Percentiles rank a stretch among this genome's conserved stretches.
Conservation (phyloP, 2,329 filamentous ascomycete genomes). For the Arthrobotrys musiformis region DNA sequence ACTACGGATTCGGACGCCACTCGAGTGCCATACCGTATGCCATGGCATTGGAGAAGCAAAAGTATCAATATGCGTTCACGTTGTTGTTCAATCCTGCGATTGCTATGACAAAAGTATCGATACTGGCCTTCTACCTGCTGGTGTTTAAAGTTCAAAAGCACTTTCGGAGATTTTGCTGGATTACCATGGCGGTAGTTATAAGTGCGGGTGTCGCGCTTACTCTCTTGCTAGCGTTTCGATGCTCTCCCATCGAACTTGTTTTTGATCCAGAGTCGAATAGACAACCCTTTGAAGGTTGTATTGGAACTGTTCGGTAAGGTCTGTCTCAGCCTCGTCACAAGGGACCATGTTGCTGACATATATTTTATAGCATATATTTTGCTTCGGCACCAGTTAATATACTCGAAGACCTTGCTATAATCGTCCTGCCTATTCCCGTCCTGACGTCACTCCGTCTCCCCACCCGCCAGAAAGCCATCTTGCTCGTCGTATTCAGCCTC, state of each 20-base stretch:
- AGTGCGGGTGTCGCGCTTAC: constrained; percentile 81
- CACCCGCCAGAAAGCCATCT: constrained; percentile 83
- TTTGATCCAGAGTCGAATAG: constrained; percentile 65
- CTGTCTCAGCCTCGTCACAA: not conserved
- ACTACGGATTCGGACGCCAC: constrained; percentile 62
- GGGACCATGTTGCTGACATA: constrained; percentile 25
- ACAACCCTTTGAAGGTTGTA: constrained; percentile 50
- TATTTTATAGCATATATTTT: constrained; percentile 72
- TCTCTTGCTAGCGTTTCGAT: constrained; percentile 88
- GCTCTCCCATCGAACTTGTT: constrained; percentile 76
- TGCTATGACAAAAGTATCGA: constrained; percentile 92
- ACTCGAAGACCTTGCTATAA: constrained; percentile 85
- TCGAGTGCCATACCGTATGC: constrained; percentile 63
- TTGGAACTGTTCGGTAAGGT: constrained; percentile 49
- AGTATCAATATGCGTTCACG: constrained; percentile 53
- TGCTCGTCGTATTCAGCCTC: constrained; percentile 85
- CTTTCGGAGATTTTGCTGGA: constrained; percentile 83
- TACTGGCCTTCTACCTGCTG: constrained; percentile 87
- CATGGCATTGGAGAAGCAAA: constrained; percentile 34
- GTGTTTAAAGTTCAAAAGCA: constrained; percentile 81
- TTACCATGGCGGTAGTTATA: constrained; percentile 80
- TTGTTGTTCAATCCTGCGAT: constrained; percentile 79
- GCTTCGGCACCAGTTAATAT: constrained; percentile 89
- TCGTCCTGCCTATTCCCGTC: constrained; percentile 88
- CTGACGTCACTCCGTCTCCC: constrained; percentile 87